phyloP scores from a whole-genome alignment of 371 early-diverging fungal species.

The Apophysomyces trapeziformis region DNA sequence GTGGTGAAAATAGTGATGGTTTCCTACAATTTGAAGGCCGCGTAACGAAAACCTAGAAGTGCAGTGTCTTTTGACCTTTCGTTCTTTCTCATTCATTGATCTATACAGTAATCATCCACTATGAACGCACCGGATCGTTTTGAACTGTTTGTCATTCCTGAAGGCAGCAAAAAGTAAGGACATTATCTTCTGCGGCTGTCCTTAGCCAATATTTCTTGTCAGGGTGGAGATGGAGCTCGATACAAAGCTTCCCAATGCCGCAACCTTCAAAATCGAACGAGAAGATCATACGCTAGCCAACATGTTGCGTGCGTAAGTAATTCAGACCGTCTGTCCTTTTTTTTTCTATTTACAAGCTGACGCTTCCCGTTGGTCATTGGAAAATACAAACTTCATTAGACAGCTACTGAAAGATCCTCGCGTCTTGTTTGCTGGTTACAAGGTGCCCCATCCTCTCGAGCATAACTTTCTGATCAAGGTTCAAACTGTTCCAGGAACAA shows the following conservation, averaged over 20 bases:
- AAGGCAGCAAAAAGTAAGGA: conserved; percentile 83
- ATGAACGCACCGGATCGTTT: conserved; percentile 95
- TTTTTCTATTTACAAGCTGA: too few relatives aligned
- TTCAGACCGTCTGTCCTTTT: neutral
- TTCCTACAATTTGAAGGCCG: too few relatives aligned
- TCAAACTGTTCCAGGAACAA: conserved; percentile 87
- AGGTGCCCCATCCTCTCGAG: conserved; percentile 97
- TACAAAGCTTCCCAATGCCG: conserved; percentile 93
- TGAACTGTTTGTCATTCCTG: conserved; percentile 89
- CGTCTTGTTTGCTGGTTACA: conserved; percentile 97
- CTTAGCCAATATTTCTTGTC: neutral
- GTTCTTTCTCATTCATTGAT: neutral
- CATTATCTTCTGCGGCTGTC: neutral
- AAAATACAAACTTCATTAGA: conserved; percentile 41
- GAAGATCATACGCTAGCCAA: conserved; percentile 99
- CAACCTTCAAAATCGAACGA: conserved; percentile 89
- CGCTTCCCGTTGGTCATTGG: too few relatives aligned
- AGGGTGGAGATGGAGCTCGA: conserved; percentile 88
- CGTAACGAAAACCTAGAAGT: too few relatives aligned
- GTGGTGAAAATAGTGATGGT: too few relatives aligned
- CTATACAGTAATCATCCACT: conserved; percentile 15
- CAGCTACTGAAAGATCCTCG: conserved; percentile 90
- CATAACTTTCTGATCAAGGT: conserved; percentile 89
- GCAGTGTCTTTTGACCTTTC: neutral
- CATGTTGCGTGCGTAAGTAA: conserved; percentile 82